Conservation (phyloP, 2,329 filamentous ascomycete species). For the Trichoderma oligosporum region DNA sequence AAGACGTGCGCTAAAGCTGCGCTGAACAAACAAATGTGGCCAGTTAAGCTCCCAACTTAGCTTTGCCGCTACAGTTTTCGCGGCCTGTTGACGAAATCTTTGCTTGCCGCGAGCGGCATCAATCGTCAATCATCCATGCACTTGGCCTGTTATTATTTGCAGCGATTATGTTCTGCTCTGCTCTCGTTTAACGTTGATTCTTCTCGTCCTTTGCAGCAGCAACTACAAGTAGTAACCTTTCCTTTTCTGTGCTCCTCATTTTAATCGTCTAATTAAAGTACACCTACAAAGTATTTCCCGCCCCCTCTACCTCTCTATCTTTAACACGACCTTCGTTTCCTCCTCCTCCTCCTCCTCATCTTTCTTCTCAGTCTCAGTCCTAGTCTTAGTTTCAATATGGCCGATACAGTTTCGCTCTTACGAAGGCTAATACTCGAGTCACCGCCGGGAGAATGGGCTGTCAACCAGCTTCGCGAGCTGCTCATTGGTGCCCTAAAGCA, state of each 20-base stretch:
- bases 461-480: slow-evolving; percentile 73
- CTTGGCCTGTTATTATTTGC: not conserved
- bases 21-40: slow-evolving; percentile 17
- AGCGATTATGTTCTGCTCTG: slow-evolving; percentile 17
- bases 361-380: too few species aligned
- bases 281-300: slow-evolving; percentile 4
- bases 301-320: not conserved
- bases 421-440: slow-evolving; percentile 75
- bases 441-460: slow-evolving; percentile 86
- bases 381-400: slow-evolving; percentile 40
- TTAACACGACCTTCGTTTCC: slow-evolving; percentile 6
- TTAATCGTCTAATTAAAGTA: slow-evolving; percentile 5
- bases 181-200: slow-evolving; percentile 1
- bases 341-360: not conserved
- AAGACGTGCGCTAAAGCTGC: slow-evolving; percentile 8
- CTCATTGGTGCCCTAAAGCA: slow-evolving; percentile 86
- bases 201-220: not conserved
- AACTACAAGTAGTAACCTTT: too few species aligned
- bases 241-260: slow-evolving; percentile 17
- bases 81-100: slow-evolving; percentile 20
- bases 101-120: slow-evolving; percentile 14
- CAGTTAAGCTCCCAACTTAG: slow-evolving; percentile 12
- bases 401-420: slow-evolving; percentile 50
- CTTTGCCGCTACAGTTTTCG: slow-evolving; percentile 26
- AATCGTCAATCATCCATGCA: too few species aligned